Base-by-base conservation (phyloP, 305 asterid species). In the Striga hermonthica region DNA sequence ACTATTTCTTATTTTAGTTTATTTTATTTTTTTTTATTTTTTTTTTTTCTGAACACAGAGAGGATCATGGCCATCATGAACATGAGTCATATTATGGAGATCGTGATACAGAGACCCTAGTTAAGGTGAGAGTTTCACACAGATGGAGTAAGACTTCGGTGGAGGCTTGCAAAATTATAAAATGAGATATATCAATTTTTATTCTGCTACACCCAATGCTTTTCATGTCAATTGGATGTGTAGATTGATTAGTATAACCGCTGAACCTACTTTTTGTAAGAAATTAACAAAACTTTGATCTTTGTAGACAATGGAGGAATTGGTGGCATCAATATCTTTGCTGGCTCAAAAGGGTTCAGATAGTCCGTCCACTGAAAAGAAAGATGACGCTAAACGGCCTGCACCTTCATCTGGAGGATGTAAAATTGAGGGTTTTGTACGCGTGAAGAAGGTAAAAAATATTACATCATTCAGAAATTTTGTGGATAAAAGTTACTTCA, bases 81-180 rank as follows among this genome's bases (percentile, higher is more conserved):
- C 99, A 94, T 53, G 99, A 94, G 78, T 78, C 98, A 11, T 94
- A 94, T 81, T 91, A 94, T 81, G 99, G 99, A 1, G 96, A 94
- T 76, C 90, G 98, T 58, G 98, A 94, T 77, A 87, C 96, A 4
- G 91, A 87, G 35, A 86, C 76, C 79, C 83, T 94, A 41, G 91
- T 91, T 69, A 83, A 80, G 92, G 99, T 94, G 82, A 79, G 85
- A 62, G 60, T 68, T 47, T 65, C 65, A 58, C 28, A 59, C 56
- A 40, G 54, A 6, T 65, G 54, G 36, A 64, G 8, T 38, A 39
- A 16, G 59, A 44, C 50, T 68, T 54, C 60, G 58, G 67, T 61
- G 69, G 71, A 61, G 59, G 59, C 16, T 64, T 64, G 53, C 39
- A 34, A 59, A 67, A 43, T 55, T 58, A 65, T 70, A 67, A 64